Percentiles rank a stretch among this genome's conserved stretches.
These are phyloP conservation scores for Carex littledalei DNA, from an alignment of 176 grass and related monocot species.

Conservation along the genomic window DNA sequence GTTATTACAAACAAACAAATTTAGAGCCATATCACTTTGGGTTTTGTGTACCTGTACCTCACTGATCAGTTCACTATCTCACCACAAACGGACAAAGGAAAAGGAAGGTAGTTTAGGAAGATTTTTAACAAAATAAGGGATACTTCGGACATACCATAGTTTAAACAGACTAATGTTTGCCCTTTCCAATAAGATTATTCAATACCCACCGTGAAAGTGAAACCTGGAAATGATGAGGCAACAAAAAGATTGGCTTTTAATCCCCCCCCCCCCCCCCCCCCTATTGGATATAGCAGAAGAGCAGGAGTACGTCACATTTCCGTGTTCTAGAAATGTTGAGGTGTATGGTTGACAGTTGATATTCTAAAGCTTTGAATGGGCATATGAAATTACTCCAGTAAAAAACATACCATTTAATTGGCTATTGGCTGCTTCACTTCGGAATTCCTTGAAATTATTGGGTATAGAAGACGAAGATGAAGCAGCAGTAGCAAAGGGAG, in stretches of 20 bases:
- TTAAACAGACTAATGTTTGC: neutral
- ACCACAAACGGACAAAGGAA: neutral
- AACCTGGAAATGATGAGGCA: neutral
- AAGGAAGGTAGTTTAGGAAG: neutral
- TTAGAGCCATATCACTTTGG: neutral
- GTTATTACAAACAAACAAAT: neutral
- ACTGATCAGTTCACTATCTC: neutral
- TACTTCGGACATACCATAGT: neutral
- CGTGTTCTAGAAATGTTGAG: neutral
- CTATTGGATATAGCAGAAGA: neutral
- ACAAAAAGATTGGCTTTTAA: neutral
- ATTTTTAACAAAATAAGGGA: neutral
- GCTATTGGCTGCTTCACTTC: neutral
- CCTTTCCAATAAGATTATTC: neutral
- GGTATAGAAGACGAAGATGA: neutral
- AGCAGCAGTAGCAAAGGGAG: neutral
- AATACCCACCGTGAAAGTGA: neutral
- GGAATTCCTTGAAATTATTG: neutral
- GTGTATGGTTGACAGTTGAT: neutral
- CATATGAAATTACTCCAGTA: neutral
- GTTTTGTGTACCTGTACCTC: neutral
- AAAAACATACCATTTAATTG: conserved; percentile 7
- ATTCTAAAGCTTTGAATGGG: neutral
- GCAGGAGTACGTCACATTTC: neutral
- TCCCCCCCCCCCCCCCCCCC: neutral